These are phyloP conservation scores for Pseudozyma hubeiensis DNA, from an alignment of 1,284 basidiomycete species.

Conservation along the genomic window DNA sequence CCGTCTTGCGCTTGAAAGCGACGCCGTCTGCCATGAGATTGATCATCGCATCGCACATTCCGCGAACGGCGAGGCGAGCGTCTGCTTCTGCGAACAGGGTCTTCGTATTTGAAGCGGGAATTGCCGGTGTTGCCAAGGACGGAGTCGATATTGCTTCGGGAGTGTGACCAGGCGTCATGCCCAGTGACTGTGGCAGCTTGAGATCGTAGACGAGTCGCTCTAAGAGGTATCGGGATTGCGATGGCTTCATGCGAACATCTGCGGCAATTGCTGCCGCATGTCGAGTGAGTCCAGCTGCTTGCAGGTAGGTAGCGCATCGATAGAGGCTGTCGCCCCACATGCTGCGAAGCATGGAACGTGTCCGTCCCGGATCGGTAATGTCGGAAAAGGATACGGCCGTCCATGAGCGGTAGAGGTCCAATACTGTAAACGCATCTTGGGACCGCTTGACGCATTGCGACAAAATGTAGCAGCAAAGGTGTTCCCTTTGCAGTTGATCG, in stretches of 20 bases:
- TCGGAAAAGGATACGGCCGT: not conserved
- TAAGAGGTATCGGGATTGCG: constrained; percentile 46
- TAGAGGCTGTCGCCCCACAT: constrained; percentile 36
- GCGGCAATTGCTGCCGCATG: constrained; percentile 26
- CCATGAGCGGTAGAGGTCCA: constrained; percentile 37
- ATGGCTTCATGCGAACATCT: constrained; percentile 43
- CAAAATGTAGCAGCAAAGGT: constrained; percentile 29
- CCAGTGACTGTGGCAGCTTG: constrained; percentile 3
- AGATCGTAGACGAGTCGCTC: constrained; percentile 32
- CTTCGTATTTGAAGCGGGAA: not conserved
- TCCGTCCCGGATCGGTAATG: not conserved
- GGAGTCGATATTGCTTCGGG: too few species aligned
- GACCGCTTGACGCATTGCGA: constrained; percentile 8
- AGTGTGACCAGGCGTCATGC: not conserved
- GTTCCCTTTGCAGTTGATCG: constrained; percentile 10
- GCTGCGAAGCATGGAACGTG: constrained; percentile 15
- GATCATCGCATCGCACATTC: constrained; percentile 27
- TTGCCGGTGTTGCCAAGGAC: too few species aligned
- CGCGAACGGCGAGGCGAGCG: constrained; percentile 19
- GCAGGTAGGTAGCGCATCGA: constrained; percentile 20
- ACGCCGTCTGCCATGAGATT: constrained; percentile 30
- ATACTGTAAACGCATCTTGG: constrained; percentile 14
- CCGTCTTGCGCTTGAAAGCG: constrained; percentile 25
- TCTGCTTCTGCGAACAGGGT: constrained; percentile 18
- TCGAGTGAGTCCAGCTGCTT: constrained; percentile 15